Evolutionary conservation across 2,329 filamentous ascomycete genomes (phyloP).

Genomic region (Penicillium sp.): DNA sequence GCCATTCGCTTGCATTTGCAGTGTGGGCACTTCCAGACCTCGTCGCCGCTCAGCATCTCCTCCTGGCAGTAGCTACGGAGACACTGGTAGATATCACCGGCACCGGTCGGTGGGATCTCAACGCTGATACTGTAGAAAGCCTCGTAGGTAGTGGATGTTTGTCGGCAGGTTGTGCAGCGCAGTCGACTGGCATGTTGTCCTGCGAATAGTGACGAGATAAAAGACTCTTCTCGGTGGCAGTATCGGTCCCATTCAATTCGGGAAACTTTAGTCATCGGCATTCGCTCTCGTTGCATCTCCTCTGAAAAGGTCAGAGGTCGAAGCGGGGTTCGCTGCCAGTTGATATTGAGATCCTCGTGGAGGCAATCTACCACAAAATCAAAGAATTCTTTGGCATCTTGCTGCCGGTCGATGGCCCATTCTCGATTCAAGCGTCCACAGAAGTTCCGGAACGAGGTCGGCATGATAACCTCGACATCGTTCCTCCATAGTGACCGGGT

Average conservation of each 20-base stretch:
- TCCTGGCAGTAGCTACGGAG: constrained; percentile 68
- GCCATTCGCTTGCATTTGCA: constrained; percentile 69
- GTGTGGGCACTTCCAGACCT: constrained; percentile 69
- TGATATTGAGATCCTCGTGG: constrained; percentile 79
- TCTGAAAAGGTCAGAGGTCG: constrained; percentile 59
- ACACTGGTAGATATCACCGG: constrained; percentile 64
- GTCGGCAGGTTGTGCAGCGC: constrained; percentile 60
- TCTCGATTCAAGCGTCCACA: constrained; percentile 63
- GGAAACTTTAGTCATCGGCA: constrained; percentile 65
- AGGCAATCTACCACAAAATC: constrained; percentile 78
- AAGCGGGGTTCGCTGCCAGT: constrained; percentile 60
- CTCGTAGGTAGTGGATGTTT: constrained; percentile 66
- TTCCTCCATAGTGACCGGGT: constrained; percentile 63
- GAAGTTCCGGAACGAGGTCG: constrained; percentile 66
- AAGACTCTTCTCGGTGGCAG: constrained; percentile 67
- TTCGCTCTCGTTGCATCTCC: constrained; percentile 60
- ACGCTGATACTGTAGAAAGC: constrained; percentile 71
- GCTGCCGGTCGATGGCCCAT: constrained; percentile 75
- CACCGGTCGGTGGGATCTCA: constrained; percentile 64
- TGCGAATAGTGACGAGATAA: constrained; percentile 76
- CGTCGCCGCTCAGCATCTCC: constrained; percentile 66
- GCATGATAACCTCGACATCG: constrained; percentile 51
- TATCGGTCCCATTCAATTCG: constrained; percentile 73
- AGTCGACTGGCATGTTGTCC: constrained; percentile 65
- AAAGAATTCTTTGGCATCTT: constrained; percentile 90